phyloP scores from a whole-genome alignment of 331 rosid species.

The Stylosanthes scabra region DNA sequence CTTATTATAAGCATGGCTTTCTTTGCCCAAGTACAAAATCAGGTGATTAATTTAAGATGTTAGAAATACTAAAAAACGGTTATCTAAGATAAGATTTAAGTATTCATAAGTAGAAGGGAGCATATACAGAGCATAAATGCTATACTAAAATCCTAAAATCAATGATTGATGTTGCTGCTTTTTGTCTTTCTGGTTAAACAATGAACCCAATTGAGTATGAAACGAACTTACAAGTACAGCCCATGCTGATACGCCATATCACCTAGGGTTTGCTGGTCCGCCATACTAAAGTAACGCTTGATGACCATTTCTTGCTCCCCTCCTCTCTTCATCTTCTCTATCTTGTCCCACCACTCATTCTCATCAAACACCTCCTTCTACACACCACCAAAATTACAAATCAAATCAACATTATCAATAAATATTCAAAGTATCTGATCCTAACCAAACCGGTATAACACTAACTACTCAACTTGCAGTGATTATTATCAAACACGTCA shows the following conservation, averaged over 20 bases:
- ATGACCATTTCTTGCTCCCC: slow-evolving; percentile 80
- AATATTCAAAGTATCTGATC: background rate
- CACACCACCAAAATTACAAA: background rate
- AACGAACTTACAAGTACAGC: slow-evolving; percentile 77
- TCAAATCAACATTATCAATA: background rate
- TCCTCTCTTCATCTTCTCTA: slow-evolving; percentile 78
- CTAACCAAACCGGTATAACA: background rate
- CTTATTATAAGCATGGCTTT: slow-evolving; percentile 89
- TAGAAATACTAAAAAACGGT: slow-evolving; percentile 22
- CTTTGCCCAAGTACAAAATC: slow-evolving; percentile 71
- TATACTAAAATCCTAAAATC: slow-evolving; percentile 5
- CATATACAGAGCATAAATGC: slow-evolving; percentile 1
- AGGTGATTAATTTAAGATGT: slow-evolving; percentile 38
- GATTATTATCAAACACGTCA: background rate
- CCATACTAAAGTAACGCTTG: slow-evolving; percentile 66
- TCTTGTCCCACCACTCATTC: slow-evolving; percentile 85
- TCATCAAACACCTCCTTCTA: slow-evolving; percentile 84
- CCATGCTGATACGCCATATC: slow-evolving; percentile 81
- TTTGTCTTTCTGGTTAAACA: background rate
- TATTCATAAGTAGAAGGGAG: slow-evolving; percentile 3
- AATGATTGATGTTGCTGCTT: background rate
- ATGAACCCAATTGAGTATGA: slow-evolving; percentile 16
- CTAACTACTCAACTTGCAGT: background rate
- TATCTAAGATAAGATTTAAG: slow-evolving; percentile 31
- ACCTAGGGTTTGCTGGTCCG: slow-evolving; percentile 77